phyloP scores from a whole-genome alignment of 768 basidiomycete species.

The Pleurotus djamor region DNA sequence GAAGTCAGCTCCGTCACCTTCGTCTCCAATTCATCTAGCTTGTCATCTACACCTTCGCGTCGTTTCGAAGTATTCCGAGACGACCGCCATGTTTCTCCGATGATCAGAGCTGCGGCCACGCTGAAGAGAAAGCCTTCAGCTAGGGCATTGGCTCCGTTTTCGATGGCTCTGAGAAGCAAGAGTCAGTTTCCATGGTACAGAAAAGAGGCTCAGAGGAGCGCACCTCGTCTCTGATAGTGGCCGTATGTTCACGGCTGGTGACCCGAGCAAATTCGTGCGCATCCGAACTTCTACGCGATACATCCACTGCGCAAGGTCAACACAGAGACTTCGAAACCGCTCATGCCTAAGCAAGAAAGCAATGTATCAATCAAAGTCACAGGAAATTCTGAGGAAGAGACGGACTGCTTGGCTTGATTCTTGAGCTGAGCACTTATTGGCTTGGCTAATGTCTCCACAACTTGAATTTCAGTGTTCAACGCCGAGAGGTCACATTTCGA shows the following conservation, averaged over 20 bases:
- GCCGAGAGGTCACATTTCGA: background rate
- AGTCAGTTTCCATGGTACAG: background rate
- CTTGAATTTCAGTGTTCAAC: background rate
- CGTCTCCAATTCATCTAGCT: constrained; percentile 54
- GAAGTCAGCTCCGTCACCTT: constrained; percentile 44
- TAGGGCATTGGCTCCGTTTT: constrained; percentile 81
- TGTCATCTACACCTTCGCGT: constrained; percentile 71
- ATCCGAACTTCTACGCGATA: constrained; percentile 72
- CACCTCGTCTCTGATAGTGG: constrained; percentile 78
- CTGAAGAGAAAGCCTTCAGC: constrained; percentile 84
- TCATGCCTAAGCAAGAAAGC: constrained; percentile 52
- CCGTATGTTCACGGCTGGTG: constrained; percentile 67
- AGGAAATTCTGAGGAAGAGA: background rate
- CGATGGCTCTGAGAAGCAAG: constrained; percentile 58
- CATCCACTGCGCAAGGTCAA: constrained; percentile 73
- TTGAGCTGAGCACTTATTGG: constrained; percentile 72
- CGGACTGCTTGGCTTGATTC: constrained; percentile 67
- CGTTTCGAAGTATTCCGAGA: constrained; percentile 68
- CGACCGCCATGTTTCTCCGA: constrained; percentile 76
- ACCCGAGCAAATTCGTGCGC: constrained; percentile 75
- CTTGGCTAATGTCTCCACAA: constrained; percentile 73
- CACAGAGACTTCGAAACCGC: constrained; percentile 66
- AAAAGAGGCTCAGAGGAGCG: constrained; percentile 16
- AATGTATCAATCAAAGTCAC: background rate
- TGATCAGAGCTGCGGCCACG: constrained; percentile 71